Conservation (phyloP, 805 yeast species). For the Hanseniaspora clermontiae region DNA sequence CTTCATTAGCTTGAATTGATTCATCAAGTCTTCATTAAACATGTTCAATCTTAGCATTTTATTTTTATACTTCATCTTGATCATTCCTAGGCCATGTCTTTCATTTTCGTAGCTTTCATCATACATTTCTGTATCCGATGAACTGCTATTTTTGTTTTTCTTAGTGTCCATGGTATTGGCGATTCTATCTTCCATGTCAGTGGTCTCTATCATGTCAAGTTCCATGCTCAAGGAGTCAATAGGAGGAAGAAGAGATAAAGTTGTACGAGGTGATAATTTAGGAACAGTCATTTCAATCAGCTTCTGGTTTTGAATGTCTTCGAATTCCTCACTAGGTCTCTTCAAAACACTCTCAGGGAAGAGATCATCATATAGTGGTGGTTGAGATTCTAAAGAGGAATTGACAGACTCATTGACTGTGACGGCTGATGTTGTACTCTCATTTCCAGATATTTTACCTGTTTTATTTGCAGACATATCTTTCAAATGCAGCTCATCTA, state of each 20-base stretch:
- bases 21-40: slow-evolving; percentile 28
- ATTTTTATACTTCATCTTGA: not conserved
- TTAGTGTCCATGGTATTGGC: not conserved
- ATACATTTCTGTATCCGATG: slow-evolving; percentile 22
- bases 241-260: not conserved
- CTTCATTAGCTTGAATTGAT: slow-evolving; percentile 17
- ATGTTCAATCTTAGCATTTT: slow-evolving; percentile 24
- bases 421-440: slow-evolving; percentile 6
- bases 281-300: not conserved
- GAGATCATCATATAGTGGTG: slow-evolving; percentile 13
- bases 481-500: not conserved
- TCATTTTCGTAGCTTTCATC: slow-evolving; percentile 27
- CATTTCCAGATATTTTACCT: not conserved
- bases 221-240: slow-evolving; percentile 14
- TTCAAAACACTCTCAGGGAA: slow-evolving; percentile 13
- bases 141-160: not conserved
- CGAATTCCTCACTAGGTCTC: slow-evolving; percentile 12
- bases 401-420: slow-evolving; percentile 1
- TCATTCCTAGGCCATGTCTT: not conserved
- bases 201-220: slow-evolving; percentile 13
- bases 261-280: not conserved
- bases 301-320: not conserved
- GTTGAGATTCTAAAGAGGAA: slow-evolving; percentile 7
- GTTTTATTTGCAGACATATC: not conserved
- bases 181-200: slow-evolving; percentile 6